Conservation (phyloP, 768 basidiomycete genomes). For the Dioszegia crocea region DNA sequence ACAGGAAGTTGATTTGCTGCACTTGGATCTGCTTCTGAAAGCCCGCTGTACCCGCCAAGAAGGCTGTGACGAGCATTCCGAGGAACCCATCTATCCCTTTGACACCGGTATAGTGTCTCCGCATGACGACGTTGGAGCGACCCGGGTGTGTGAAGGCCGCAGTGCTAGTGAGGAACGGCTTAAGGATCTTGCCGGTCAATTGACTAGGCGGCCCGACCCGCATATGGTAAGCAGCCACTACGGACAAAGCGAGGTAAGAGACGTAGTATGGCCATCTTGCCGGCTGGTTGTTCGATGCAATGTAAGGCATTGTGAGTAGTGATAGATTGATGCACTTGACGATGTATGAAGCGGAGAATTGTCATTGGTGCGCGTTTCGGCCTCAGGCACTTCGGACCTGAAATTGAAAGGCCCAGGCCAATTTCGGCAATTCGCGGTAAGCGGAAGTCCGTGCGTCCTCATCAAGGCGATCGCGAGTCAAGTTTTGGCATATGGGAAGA, state of each 20-base stretch:
- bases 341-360: no score
- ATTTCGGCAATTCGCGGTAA: no score
- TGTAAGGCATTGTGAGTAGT: no score
- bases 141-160: conserved; percentile 2
- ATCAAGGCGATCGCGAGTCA: no score
- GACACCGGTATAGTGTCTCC: conserved; percentile 5
- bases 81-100: neutral
- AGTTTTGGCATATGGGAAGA: no score
- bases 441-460: no score
- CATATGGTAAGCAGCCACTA: neutral
- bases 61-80: conserved; percentile 4
- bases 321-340: no score
- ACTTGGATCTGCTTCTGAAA: conserved; percentile 1
- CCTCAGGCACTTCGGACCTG: no score
- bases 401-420: no score
- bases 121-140: neutral
- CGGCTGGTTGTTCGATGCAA: no score
- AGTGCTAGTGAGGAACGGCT: neutral
- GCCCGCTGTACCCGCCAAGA: neutral
- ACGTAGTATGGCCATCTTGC: conserved; percentile 1
- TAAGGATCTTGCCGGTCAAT: neutral
- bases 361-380: no score
- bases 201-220: conserved; percentile 1
- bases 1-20: conserved; percentile 7
- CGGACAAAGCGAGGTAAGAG: conserved; percentile 2